Base-by-base conservation (phyloP, 1,284 basidiomycete genomes). In the Heterobasidion annosum region DNA sequence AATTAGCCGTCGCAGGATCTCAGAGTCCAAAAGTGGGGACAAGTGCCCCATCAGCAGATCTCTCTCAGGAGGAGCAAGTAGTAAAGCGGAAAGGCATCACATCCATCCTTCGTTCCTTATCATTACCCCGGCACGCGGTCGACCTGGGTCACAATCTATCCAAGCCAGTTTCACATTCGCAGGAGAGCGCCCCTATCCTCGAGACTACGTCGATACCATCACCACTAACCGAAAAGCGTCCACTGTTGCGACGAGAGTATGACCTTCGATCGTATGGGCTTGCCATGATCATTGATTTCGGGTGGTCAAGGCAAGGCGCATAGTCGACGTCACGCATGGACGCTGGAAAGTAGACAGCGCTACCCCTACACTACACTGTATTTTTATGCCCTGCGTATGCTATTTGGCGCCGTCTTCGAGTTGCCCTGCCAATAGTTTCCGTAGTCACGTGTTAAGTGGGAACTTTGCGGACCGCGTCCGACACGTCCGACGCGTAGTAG, bases 231-330 rank as follows among this genome's bases (percentile, higher is more conserved):
- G 45, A 43, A 35, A 54, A 59, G 18, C 57, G 68, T n/a, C 66
- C 71, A 1, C 60, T 73, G 55, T 58, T 77, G 5, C 78, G 79
- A 15, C 72, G 70, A 58, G 80, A 85, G 64, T 82, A 87, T 61
- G 85, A 90, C 63, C 67, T 91, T 58, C 77, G 80, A 34, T 74
- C 77, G n/a, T 82, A 84, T 66, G 88, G 88, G 8, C 70, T 90
- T 46, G 81, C 80, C 43, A 69, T 91, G 56, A 70, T 88, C 25
- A 54, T 91, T 50, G 88, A 91, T 64, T 81, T 89, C 64, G 73
- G 82, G 46, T 88, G 85, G 85, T 73, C 77, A 34, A 58, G 62
- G 40, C 58, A 55, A 53, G 48, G 48, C 25, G 50, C 48, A 33
- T 43, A 18, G 33, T 16, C 3, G 8, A 6, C 19, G 37, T 19